Base-by-base conservation (phyloP, 495 filamentous ascomycete genomes). In the Oidiodendron maius region DNA sequence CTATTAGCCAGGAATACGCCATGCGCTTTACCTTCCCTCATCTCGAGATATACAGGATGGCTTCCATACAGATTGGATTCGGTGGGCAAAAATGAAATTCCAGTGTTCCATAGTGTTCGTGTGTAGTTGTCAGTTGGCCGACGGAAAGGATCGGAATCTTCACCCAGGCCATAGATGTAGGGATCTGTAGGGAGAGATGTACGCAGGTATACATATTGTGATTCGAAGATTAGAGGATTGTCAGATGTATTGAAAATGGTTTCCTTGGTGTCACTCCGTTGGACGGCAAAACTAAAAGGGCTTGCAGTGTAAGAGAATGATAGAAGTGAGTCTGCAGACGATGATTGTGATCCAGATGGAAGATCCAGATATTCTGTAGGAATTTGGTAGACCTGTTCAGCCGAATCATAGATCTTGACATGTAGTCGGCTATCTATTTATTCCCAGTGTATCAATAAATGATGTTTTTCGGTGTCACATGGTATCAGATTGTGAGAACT, bases 11-110 rank as follows among this genome's bases (percentile, higher is more conserved):
- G n/a, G n/a, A n/a, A n/a, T n/a, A n/a, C n/a, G n/a, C n/a, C n/a
- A n/a, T n/a, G n/a, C n/a, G n/a, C n/a, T n/a, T n/a, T n/a, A n/a
- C n/a, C n/a, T n/a, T n/a, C n/a, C n/a, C n/a, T n/a, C n/a, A n/a
- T n/a, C n/a, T 95, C 89, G 34, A 86, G 78, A 65, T 95, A 95
- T 17, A 94, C 71, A 0, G 89, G 85, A 59, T 95, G 89, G 39
- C 70, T 79, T 8, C 87, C 86, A 59, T 95, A 95, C 22, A 94
- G 67, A 55, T 95, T 95, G 8, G 74, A 79, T 44, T 83, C 77
- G 8, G 77, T 63, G 8, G 77, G 78, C 48, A 86, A 74, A 3
- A 71, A 72, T 42, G 74, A 73, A 61, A 93, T 87, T 2, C 85
- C 82, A 11, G 82, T 80, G n/a, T n/a, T n/a, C 48, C 77, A 90